Evolutionary conservation across 1,284 basidiomycete species (phyloP).

Genomic region (Apiotrichum mycotoxinovorans): DNA sequence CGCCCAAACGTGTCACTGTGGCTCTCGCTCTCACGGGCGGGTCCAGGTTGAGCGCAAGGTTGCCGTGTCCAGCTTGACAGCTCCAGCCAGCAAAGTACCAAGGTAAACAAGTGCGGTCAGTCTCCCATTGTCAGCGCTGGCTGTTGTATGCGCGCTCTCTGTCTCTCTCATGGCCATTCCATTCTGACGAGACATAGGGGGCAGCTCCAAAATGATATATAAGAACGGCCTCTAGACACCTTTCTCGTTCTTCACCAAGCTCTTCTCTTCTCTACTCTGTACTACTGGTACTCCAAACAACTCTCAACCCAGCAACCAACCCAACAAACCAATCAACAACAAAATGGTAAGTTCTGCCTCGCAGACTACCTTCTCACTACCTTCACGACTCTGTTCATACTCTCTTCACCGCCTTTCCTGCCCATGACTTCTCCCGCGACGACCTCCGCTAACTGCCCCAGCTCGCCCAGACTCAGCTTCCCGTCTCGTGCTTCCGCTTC

Average conservation of each 20-base stretch:
- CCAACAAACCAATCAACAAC: neutral
- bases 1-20: no score
- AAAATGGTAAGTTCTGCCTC: neutral
- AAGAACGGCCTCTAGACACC: neutral
- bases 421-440: neutral
- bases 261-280: neutral
- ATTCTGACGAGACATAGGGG: no score
- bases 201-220: no score
- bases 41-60: no score
- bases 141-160: no score
- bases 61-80: no score
- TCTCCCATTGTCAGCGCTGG: no score
- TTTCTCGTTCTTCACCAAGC: neutral
- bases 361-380: neutral
- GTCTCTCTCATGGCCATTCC: no score
- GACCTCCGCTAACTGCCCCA: neutral
- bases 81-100: no score
- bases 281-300: neutral
- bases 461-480: slow-evolving; percentile 2
- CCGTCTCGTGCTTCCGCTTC: slow-evolving; percentile 4
- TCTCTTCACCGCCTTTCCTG: neutral
- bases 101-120: no score
- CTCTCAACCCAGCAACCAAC: neutral
- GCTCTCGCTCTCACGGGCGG: no score
- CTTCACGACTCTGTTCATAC: neutral